These are phyloP conservation scores for Starmerella potacharoeniae DNA, from an alignment of 805 yeast species.

Conservation along the genomic window DNA sequence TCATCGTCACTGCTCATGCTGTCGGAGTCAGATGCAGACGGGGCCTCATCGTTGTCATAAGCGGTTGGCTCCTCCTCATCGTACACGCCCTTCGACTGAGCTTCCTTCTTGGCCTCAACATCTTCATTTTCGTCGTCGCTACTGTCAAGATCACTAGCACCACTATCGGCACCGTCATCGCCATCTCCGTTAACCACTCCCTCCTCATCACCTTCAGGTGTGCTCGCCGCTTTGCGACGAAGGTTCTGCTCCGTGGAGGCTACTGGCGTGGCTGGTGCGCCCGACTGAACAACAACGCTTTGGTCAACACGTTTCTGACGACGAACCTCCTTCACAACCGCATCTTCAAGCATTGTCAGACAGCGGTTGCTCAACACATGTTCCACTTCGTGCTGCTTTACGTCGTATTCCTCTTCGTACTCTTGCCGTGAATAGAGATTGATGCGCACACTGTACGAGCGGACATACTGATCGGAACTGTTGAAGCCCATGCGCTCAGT, in stretches of 20 bases:
- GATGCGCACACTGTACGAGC: constrained; percentile 67
- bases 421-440: constrained; percentile 65
- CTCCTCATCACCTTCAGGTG: constrained; percentile 22
- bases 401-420: constrained; percentile 81
- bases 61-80: constrained; percentile 48
- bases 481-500: constrained; percentile 74
- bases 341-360: constrained; percentile 57
- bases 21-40: constrained; percentile 33
- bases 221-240: constrained; percentile 28
- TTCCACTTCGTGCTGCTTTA: constrained; percentile 68
- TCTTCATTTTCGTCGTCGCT: constrained; percentile 94
- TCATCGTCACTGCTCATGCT: constrained; percentile 21
- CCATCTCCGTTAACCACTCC: constrained; percentile 18
- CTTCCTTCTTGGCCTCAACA: constrained; percentile 75
- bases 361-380: constrained; percentile 52
- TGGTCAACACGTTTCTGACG: constrained; percentile 51
- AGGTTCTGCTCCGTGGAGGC: constrained; percentile 48
- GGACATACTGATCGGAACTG: constrained; percentile 35
- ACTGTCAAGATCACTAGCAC: constrained; percentile 80
- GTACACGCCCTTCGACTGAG: constrained; percentile 83
- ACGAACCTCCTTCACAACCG: constrained; percentile 68
- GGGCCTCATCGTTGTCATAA: constrained; percentile 28
- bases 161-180: constrained; percentile 32
- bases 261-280: constrained; percentile 28
- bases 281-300: constrained; percentile 31